phyloP scores from a whole-genome alignment of 331 rosid species.

The Acacia pycnantha region DNA sequence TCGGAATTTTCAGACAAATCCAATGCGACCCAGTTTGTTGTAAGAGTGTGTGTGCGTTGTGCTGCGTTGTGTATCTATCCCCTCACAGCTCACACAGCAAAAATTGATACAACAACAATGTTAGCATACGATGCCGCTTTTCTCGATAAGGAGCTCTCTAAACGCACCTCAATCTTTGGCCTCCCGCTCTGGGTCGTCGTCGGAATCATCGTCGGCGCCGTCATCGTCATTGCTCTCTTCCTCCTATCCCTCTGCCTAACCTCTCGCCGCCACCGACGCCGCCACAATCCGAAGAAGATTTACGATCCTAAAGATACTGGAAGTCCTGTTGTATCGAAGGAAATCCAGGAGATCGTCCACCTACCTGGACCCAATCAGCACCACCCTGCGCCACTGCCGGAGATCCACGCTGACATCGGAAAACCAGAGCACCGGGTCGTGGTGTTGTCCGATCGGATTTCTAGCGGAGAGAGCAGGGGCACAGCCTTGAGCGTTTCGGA shows the following conservation, averaged over 20 bases:
- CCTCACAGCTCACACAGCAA: background rate
- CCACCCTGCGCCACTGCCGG: constrained; percentile 39
- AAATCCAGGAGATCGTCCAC: constrained; percentile 74
- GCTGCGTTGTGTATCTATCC: background rate
- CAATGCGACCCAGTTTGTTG: constrained; percentile 28
- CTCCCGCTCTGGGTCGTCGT: constrained; percentile 92
- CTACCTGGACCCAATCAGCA: constrained; percentile 32
- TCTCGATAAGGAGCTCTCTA: constrained; percentile 70
- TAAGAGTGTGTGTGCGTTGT: background rate
- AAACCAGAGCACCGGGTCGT: constrained; percentile 57
- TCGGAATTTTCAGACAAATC: constrained; percentile 21
- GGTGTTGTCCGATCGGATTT: constrained; percentile 54
- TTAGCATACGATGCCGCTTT: constrained; percentile 81
- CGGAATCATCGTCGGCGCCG: constrained; percentile 79
- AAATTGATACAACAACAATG: constrained; percentile 32
- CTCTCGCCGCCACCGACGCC: constrained; percentile 55
- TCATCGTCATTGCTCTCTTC: constrained; percentile 76
- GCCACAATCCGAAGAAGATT: constrained; percentile 17
- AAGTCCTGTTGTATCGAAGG: constrained; percentile 57
- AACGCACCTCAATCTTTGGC: constrained; percentile 83
- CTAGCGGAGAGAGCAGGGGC: constrained; percentile 77
- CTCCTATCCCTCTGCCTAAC: constrained; percentile 91
- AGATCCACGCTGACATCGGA: constrained; percentile 67
- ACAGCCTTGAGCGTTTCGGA: constrained; percentile 46
- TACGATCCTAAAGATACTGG: background rate